These are phyloP conservation scores for Juncus inflexus DNA, from an alignment of 176 grass and related monocot species.

Conservation along the genomic window DNA sequence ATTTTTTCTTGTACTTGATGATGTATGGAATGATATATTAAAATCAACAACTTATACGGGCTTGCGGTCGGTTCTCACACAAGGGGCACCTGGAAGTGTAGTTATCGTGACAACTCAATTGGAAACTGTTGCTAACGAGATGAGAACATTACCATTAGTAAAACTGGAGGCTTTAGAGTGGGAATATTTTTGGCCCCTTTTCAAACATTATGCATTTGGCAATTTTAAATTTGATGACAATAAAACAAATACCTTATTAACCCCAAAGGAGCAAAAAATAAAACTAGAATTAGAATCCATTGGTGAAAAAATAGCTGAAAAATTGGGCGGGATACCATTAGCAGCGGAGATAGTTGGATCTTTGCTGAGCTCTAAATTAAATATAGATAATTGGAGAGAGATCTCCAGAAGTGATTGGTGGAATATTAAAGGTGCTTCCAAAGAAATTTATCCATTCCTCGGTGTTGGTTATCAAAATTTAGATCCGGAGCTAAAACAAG, in stretches of 20 bases:
- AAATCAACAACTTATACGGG: neutral
- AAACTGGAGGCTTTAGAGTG: slow-evolving; percentile 12
- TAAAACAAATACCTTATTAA: neutral
- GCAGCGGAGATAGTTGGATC: slow-evolving; percentile 26
- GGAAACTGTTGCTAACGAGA: slow-evolving; percentile 6
- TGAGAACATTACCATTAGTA: slow-evolving; percentile 14
- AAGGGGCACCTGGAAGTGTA: neutral
- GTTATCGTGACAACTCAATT: slow-evolving; percentile 9
- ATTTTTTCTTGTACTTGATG: neutral
- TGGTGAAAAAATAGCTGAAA: slow-evolving; percentile 24
- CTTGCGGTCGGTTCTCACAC: neutral
- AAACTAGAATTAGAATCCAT: slow-evolving; percentile 12
- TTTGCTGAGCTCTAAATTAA: slow-evolving; percentile 12
- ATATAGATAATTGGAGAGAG: slow-evolving; percentile 22
- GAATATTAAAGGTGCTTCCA: slow-evolving; percentile 10
- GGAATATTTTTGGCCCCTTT: neutral
- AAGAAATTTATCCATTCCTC: slow-evolving; percentile 27
- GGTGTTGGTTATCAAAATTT: slow-evolving; percentile 28
- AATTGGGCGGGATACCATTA: slow-evolving; percentile 33
- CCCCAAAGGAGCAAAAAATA: neutral
- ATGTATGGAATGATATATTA: neutral
- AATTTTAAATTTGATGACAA: neutral
- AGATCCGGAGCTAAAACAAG: slow-evolving; percentile 31
- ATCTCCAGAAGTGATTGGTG: slow-evolving; percentile 40
- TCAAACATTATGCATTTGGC: slow-evolving; percentile 38